Evolutionary conservation across 805 yeast species (phyloP).

Genomic region (Saccharomycopsis sp.): DNA sequence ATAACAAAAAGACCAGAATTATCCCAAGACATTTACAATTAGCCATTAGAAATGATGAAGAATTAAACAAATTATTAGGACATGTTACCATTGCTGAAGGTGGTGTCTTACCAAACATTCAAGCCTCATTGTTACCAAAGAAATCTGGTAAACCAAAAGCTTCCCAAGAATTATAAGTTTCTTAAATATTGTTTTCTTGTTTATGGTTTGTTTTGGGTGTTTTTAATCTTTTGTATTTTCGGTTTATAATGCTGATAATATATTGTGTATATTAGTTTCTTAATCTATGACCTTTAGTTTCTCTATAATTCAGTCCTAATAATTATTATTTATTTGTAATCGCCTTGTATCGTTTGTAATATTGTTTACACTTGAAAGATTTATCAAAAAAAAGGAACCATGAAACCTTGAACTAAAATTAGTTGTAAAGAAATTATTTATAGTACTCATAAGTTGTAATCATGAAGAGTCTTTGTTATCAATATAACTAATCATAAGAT

Average conservation of each 20-base stretch:
- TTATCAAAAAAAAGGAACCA: not conserved
- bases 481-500: not conserved
- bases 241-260: not conserved
- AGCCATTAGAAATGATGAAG: slow-evolving; percentile 99
- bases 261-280: not conserved
- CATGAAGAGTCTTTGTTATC: not conserved
- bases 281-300: not conserved
- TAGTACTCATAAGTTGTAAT: not conserved
- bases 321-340: too few relatives aligned
- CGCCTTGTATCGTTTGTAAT: not conserved
- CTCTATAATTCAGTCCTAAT: not conserved
- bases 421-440: not conserved
- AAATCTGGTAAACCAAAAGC: slow-evolving; percentile 54
- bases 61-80: slow-evolving; percentile 84
- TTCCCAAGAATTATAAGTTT: slow-evolving; percentile 50
- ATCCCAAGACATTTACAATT: slow-evolving; percentile 98
- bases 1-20: slow-evolving; percentile 97
- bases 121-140: slow-evolving; percentile 83
- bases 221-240: not conserved
- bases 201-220: not conserved
- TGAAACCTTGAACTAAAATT: not conserved
- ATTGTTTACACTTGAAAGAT: too few relatives aligned
- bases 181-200: not conserved
- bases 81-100: slow-evolving; percentile 98
- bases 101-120: slow-evolving; percentile 98